Base-by-base conservation (phyloP, 169 alveolate species). In the Cryptosporidium parvum region DNA sequence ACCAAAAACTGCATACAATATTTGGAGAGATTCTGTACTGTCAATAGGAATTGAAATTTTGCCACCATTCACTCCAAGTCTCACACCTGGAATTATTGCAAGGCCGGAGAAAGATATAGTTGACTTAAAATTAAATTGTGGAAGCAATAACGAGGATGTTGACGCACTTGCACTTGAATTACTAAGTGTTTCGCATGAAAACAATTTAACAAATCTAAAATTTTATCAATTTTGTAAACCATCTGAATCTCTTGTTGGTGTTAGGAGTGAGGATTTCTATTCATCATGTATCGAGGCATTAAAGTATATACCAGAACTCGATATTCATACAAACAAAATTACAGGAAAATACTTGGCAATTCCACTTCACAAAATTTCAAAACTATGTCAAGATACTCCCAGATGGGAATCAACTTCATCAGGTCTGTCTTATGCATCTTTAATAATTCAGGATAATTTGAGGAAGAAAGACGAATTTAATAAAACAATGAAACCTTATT, bases 91-190 rank as follows among this genome's bases (percentile, higher is more conserved):
- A 16, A 80, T 80, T 61, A 65, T 80, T 62, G 52, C 89, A 23
- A 80, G 89, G 23, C 56, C 89, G 9, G 75, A 42, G 0, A 80
- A 62, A 45, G 89, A 80, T 80, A 35, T 80, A 21, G 33, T 65
- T 44, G 75, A 80, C 33, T 26, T 80, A 35, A 65, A 65, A 29
- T 18, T 80, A 44, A 45, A 80, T 80, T 80, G 89, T 80, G 89
- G 89, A 12, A 62, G 4, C 8, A 67, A 67, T 37, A 80, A 80
- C 62, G 89, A 80, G 69, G 89, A 80, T 21, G 68, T 62, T 26
- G 89, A 80, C 23, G 42, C 80, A 45, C 68, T 80, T 21, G 89
- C 89, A 10, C 70, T 80, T 44, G 89, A 80, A 80, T 31, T 80
- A 42, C 16, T 80, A 16, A 62, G 80, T 39, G 89, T 65, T 62